These are phyloP conservation scores for Fonsecaea pedrosoi DNA, from an alignment of 2,329 filamentous ascomycete genomes.

Conservation along the genomic window DNA sequence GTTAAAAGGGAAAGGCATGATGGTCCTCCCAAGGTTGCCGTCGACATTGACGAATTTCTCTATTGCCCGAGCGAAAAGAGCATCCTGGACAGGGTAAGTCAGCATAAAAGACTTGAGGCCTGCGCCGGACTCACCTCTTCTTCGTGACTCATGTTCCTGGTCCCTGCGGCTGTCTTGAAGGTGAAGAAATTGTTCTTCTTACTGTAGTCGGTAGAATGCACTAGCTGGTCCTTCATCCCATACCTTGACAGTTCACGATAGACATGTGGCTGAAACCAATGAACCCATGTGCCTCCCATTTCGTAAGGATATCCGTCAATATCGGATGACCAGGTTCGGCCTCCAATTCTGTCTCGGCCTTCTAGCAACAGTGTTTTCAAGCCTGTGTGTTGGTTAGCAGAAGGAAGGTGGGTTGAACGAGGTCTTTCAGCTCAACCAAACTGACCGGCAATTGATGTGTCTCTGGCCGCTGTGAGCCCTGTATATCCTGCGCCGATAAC, in stretches of 20 bases:
- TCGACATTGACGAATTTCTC: conserved; percentile 58
- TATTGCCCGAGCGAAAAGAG: conserved; percentile 46
- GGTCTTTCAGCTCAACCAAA: neutral
- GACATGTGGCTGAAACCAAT: conserved; percentile 54
- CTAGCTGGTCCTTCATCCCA: conserved; percentile 51
- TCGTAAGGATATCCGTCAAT: conserved; percentile 55
- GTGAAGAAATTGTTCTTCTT: conserved; percentile 53
- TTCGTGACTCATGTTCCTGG: conserved; percentile 50
- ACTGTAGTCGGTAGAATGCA: conserved; percentile 51
- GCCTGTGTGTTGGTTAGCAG: conserved; percentile 37
- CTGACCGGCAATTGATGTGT: conserved; percentile 41
- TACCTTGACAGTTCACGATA: conserved; percentile 58
- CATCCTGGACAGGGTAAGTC: conserved; percentile 40
- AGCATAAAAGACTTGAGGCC: neutral
- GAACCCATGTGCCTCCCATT: conserved; percentile 60
- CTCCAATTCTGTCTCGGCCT: conserved; percentile 57
- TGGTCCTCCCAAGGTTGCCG: conserved; percentile 47
- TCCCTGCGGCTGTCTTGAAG: conserved; percentile 44
- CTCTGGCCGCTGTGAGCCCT: conserved; percentile 45
- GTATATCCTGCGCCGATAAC: conserved; percentile 46
- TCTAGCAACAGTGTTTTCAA: conserved; percentile 55
- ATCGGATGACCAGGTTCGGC: conserved; percentile 56
- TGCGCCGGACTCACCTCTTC: conserved; percentile 45
- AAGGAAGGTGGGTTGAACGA: neutral
- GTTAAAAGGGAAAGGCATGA: conserved; percentile 53